phyloP scores from a whole-genome alignment of 169 alveolate species.

The Plasmodium ovale region DNA sequence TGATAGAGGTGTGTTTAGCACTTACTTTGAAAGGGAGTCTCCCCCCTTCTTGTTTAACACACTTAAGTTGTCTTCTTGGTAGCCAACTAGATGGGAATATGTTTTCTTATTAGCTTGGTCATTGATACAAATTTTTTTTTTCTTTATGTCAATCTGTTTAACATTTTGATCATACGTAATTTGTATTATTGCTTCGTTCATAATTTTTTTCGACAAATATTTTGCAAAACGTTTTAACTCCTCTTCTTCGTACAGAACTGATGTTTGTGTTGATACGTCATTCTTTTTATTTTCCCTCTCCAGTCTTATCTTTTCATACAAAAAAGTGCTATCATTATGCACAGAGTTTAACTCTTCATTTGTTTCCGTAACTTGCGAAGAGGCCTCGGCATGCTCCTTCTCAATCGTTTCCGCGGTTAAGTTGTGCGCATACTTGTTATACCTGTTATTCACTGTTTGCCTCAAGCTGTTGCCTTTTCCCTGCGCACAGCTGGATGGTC shows the following conservation, averaged over 20 bases:
- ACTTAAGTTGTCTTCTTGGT: constrained; percentile 20
- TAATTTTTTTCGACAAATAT: constrained; percentile 34
- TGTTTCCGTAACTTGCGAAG: constrained; percentile 18
- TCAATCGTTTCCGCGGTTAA: background rate
- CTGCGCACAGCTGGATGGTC: too few relatives aligned
- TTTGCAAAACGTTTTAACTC: constrained; percentile 8
- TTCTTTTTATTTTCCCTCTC: constrained; percentile 23
- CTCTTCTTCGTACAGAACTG: constrained; percentile 16
- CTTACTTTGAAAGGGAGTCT: too few relatives aligned
- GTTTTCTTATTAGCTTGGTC: constrained; percentile 13
- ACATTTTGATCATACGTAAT: constrained; percentile 46
- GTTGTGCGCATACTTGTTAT: background rate
- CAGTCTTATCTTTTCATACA: constrained; percentile 14
- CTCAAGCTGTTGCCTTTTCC: background rate
- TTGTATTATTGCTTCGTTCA: constrained; percentile 51
- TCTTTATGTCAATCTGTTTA: constrained; percentile 14
- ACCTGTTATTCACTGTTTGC: background rate
- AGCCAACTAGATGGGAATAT: background rate
- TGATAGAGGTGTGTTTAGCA: too few relatives aligned
- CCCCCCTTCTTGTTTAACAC: background rate
- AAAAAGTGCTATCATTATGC: constrained; percentile 6
- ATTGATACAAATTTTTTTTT: background rate
- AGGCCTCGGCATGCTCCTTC: background rate
- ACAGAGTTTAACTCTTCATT: constrained; percentile 14
- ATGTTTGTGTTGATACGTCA: constrained; percentile 20